phyloP scores from a whole-genome alignment of 768 basidiomycete species.

The Clitopilus hobsonii region DNA sequence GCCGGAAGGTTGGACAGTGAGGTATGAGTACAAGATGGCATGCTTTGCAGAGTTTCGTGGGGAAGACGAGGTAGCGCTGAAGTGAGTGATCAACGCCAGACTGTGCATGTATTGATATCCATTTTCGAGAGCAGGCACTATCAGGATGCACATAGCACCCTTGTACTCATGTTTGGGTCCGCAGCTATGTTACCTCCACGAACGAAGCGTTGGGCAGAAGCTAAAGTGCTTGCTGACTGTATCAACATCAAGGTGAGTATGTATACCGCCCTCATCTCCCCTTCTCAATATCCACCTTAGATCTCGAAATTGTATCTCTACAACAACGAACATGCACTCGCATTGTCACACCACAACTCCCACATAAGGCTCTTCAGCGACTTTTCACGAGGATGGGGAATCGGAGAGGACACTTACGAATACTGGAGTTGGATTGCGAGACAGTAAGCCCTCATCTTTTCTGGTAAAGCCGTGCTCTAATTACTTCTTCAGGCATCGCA shows the following conservation, averaged over 20 bases:
- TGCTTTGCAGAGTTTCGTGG: slow-evolving; percentile 94
- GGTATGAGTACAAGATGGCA: slow-evolving; percentile 97
- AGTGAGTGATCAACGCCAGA: slow-evolving; percentile 45
- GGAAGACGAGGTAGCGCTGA: slow-evolving; percentile 88
- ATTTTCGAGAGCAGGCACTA: slow-evolving; percentile 63
- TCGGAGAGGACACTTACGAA: slow-evolving; percentile 94
- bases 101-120: slow-evolving; percentile 5
- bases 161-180: slow-evolving; percentile 87
- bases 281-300: too few relatives aligned
- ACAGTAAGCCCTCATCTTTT: slow-evolving; percentile 54
- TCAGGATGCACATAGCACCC: slow-evolving; percentile 84
- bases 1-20: slow-evolving; percentile 89
- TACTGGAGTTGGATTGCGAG: slow-evolving; percentile 97
- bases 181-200: slow-evolving; percentile 83
- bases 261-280: too few relatives aligned
- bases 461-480: background rate
- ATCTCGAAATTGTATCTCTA: slow-evolving; percentile 90
- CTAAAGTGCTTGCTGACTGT: slow-evolving; percentile 93
- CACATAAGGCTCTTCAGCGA: slow-evolving; percentile 86
- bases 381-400: slow-evolving; percentile 89
- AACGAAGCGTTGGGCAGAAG: slow-evolving; percentile 98
- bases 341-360: slow-evolving; percentile 76
- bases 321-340: slow-evolving; percentile 78
- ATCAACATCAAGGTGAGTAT: slow-evolving; percentile 77
- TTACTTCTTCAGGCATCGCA: slow-evolving; percentile 58